Conservation (phyloP, 1,139 yeast species). For the Torulaspora globosa region DNA sequence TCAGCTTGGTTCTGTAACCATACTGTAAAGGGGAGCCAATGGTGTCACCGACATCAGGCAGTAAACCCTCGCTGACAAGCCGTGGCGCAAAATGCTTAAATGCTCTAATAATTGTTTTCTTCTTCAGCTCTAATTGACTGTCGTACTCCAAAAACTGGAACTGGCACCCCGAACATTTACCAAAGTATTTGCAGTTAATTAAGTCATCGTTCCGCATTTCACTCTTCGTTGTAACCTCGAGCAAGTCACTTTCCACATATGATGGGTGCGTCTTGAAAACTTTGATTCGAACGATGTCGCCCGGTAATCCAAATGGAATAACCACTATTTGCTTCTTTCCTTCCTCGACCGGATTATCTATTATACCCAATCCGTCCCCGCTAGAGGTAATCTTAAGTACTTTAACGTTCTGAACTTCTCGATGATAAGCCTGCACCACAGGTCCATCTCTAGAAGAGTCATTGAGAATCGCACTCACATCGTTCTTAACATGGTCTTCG, state of each 20-base stretch:
- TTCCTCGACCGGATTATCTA: constrained; percentile 51
- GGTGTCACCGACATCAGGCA: constrained; percentile 64
- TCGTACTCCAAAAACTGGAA: constrained; percentile 74
- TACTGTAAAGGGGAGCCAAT: constrained; percentile 75
- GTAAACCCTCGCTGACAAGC: constrained; percentile 39
- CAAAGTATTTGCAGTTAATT: constrained; percentile 70
- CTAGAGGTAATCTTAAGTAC: constrained; percentile 61
- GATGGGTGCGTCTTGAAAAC: constrained; percentile 75
- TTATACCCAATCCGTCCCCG: constrained; percentile 73
- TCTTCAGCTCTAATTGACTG: constrained; percentile 68
- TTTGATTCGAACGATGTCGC: constrained; percentile 66
- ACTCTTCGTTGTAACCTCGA: constrained; percentile 49
- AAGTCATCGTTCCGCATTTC: constrained; percentile 50
- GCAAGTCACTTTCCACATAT: constrained; percentile 71
- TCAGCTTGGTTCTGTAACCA: constrained; percentile 81
- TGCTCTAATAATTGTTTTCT: constrained; percentile 74
- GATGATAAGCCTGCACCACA: constrained; percentile 45
- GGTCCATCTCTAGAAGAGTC: constrained; percentile 46
- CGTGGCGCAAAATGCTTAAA: constrained; percentile 67
- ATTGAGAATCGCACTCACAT: constrained; percentile 61
- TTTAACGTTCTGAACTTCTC: constrained; percentile 55
- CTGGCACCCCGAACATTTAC: constrained; percentile 88
- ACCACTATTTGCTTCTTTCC: constrained; percentile 47
- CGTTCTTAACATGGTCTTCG: constrained; percentile 52
- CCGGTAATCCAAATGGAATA: constrained; percentile 85